Evolutionary conservation across 257 asterid species (phyloP).

Genomic region (Ajuga chamaepitys): DNA sequence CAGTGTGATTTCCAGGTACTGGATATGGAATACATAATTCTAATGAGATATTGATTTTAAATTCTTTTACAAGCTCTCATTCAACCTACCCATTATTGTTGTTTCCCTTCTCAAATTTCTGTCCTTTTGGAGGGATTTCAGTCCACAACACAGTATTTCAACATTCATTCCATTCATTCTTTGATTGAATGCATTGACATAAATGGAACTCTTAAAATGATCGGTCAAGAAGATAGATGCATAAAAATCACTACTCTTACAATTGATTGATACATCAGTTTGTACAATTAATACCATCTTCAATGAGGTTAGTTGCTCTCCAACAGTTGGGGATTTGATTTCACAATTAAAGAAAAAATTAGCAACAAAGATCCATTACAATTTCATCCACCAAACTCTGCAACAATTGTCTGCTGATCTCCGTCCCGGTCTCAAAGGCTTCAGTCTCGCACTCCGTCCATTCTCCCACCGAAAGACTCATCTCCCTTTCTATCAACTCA

Average conservation of each 20-base stretch:
- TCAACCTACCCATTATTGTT: too few species aligned
- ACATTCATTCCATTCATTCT: too few species aligned
- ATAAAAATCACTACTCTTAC: slow-evolving; percentile 6
- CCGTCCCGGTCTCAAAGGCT: slow-evolving; percentile 50
- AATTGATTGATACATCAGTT: slow-evolving; percentile 15
- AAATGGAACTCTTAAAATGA: background rate
- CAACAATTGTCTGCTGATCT: slow-evolving; percentile 41
- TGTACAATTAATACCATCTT: slow-evolving; percentile 19
- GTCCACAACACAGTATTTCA: too few species aligned
- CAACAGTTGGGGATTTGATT: background rate
- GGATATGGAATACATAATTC: background rate
- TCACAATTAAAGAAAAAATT: background rate
- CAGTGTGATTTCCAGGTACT: background rate
- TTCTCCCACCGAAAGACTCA: slow-evolving; percentile 50
- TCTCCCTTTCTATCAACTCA: slow-evolving; percentile 61
- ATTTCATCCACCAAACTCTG: slow-evolving; percentile 68
- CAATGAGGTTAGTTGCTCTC: background rate
- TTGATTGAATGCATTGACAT: slow-evolving; percentile 1
- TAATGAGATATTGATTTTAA: background rate
- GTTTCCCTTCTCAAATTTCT: background rate
- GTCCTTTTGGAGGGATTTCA: background rate
- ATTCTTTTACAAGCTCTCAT: too few species aligned
- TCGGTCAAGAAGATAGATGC: background rate
- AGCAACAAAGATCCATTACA: slow-evolving; percentile 41
- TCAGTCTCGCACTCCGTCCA: slow-evolving; percentile 67